Evolutionary conservation across 257 asterid genomes (phyloP).

Genomic region (Cynanchum wilfordii): DNA sequence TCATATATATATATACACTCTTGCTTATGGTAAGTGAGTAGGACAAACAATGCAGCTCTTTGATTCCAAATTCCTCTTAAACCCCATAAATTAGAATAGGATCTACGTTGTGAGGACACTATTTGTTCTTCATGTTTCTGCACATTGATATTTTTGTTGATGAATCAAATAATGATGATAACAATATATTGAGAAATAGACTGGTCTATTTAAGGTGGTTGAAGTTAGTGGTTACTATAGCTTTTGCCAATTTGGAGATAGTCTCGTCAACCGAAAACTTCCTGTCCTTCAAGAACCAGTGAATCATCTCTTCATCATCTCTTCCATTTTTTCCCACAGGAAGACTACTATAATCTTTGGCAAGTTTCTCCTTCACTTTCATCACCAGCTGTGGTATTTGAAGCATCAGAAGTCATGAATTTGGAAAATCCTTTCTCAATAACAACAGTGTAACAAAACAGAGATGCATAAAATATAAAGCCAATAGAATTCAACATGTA

Average conservation of each 20-base stretch:
- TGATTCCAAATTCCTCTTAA: background rate
- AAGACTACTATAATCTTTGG: slow-evolving; percentile 52
- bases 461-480: background rate
- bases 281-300: slow-evolving; percentile 88
- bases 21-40: background rate
- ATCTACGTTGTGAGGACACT: background rate
- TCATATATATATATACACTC: background rate
- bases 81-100: background rate
- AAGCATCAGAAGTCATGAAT: slow-evolving; percentile 12
- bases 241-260: slow-evolving; percentile 70
- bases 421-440: background rate
- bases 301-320: slow-evolving; percentile 90
- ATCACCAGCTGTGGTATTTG: slow-evolving; percentile 54
- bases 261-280: slow-evolving; percentile 66
- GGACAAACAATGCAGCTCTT: background rate
- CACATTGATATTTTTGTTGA: background rate
- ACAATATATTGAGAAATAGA: background rate
- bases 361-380: slow-evolving; percentile 77
- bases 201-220: background rate
- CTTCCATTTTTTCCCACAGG: slow-evolving; percentile 86
- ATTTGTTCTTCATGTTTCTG: background rate
- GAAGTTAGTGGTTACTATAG: slow-evolving; percentile 49
- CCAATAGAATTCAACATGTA: background rate
- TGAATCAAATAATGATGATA: background rate
- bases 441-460: too few species aligned